Base-by-base conservation (phyloP, 352 stramenopile species). In the Plasmopara viticola region DNA sequence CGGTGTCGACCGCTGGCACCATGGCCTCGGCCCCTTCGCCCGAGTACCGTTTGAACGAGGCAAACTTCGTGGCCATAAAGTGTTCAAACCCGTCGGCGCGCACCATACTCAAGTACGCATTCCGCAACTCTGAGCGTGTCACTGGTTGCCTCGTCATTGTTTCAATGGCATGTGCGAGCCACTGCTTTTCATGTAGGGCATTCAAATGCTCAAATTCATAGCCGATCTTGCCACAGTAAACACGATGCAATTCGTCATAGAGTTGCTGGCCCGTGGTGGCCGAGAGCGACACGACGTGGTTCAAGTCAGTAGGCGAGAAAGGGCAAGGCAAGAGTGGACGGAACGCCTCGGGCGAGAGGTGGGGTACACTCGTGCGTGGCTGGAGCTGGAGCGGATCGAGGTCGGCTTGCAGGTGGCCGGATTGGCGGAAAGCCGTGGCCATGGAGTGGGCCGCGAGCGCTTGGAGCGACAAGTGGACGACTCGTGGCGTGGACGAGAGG, bases 21-120 rank as follows among this genome's bases (percentile, higher is more conserved):
- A 94, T 89, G 31, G 78, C 71, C 30, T 95, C 85, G 3, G 80
- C 77, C 34, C 85, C 85, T 68, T 95, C 85, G 1, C 86, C 79
- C 1, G 80, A 92, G 58, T 94, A 95, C 12, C 84, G 72, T 68
- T 95, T 95, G 64, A 91, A 92, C 6, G 73, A 86, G 44, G 78
- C 68, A 51, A 91, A 92, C 53, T 92, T 92, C 53, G 85, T 90
- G 18, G 66, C 79, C 70, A 93, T 84, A 55, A 95, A 95, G 20
- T 44, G 79, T 55, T 95, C 86, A 48, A 94, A 95, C 45, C 81
- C 71, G 30, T 94, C 78, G 4, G 82, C 83, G 51, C 76, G 79
- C 37, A 88, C 47, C 82, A 94, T 90, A 54, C 50, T 78, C 31
- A 72, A 84, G 68, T 86, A 89, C 17, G 81, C 75, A 53, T 90